A percentile compares a stretch with the other conserved stretches of the same genome.
Conservation (phyloP, 208 protist species). For the Leishmania braziliensis region DNA sequence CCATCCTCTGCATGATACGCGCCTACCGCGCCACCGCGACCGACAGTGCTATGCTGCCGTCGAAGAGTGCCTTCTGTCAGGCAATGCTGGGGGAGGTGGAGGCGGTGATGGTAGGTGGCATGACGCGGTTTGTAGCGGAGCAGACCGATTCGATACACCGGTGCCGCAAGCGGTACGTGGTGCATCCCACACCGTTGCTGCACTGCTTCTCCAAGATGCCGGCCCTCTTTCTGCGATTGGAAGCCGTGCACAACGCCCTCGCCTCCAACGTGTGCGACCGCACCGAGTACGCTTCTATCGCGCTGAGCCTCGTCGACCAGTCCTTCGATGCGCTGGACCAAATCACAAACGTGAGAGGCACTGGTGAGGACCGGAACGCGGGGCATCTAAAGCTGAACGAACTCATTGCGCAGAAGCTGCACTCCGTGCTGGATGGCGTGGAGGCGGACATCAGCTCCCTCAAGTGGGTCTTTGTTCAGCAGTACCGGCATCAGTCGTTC, state of each 20-base stretch:
- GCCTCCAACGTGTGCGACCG: constrained; percentile 56
- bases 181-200: constrained; percentile 78
- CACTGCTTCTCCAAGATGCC: constrained; percentile 85
- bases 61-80: constrained; percentile 73
- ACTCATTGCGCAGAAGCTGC: constrained; percentile 40
- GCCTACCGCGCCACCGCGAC: constrained; percentile 45
- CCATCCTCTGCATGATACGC: constrained; percentile 76
- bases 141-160: constrained; percentile 84
- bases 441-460: constrained; percentile 48
- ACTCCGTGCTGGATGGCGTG: constrained; percentile 55
- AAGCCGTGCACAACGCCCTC: constrained; percentile 75
- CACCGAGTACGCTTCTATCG: constrained; percentile 77
- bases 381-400: constrained; percentile 56
- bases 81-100: constrained; percentile 64
- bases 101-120: constrained; percentile 47
- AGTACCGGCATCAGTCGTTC: constrained; percentile 90
- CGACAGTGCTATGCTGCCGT: constrained; percentile 33
- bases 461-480: constrained; percentile 79
- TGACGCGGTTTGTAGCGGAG: constrained; percentile 80
- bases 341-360: constrained; percentile 66
- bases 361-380: constrained; percentile 31
- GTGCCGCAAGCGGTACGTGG: constrained; percentile 62
- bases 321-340: constrained; percentile 79
- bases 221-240: constrained; percentile 68
- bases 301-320: constrained; percentile 77